These are phyloP conservation scores for Trypanosoma boissoni DNA, from an alignment of 208 protist genomes.

Conservation along the genomic window DNA sequence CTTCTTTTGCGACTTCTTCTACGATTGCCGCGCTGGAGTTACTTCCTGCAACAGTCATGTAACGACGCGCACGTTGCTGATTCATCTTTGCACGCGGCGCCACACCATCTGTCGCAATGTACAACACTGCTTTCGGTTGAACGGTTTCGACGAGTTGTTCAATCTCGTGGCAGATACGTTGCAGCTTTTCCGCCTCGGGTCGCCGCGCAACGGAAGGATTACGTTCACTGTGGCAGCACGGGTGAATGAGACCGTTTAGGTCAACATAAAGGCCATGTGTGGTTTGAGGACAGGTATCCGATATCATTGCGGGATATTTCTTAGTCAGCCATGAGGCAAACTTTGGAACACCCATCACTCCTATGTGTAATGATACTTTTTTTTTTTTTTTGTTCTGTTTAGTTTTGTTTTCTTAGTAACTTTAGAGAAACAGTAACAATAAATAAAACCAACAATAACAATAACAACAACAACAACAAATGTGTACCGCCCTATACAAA, in stretches of 20 bases:
- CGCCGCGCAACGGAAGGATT: constrained; percentile 54
- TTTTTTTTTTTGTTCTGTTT: constrained; percentile 5
- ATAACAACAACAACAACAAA: not conserved
- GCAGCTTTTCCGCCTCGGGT: constrained; percentile 73
- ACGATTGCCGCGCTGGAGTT: constrained; percentile 9
- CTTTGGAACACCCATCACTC: constrained; percentile 74
- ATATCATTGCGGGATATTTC: constrained; percentile 75
- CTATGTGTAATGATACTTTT: not conserved
- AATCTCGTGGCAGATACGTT: constrained; percentile 93
- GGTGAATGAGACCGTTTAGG: constrained; percentile 98
- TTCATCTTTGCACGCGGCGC: constrained; percentile 99
- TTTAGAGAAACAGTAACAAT: not conserved
- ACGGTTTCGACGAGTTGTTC: constrained; percentile 96
- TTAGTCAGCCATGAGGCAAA: constrained; percentile 80
- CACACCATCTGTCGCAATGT: constrained; percentile 97
- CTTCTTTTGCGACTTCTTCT: constrained; percentile 45
- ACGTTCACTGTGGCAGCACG: constrained; percentile 96
- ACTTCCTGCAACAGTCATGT: constrained; percentile 56
- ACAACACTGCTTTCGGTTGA: constrained; percentile 94
- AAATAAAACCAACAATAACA: not conserved
- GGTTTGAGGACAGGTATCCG: constrained; percentile 27
- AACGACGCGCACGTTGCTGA: constrained; percentile 96
- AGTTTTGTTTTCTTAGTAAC: not conserved
- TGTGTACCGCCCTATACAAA: too few relatives aligned
- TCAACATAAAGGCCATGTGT: constrained; percentile 93